Base-by-base conservation (phyloP, 176 grass and related monocot genomes). In the Secale cereale region DNA sequence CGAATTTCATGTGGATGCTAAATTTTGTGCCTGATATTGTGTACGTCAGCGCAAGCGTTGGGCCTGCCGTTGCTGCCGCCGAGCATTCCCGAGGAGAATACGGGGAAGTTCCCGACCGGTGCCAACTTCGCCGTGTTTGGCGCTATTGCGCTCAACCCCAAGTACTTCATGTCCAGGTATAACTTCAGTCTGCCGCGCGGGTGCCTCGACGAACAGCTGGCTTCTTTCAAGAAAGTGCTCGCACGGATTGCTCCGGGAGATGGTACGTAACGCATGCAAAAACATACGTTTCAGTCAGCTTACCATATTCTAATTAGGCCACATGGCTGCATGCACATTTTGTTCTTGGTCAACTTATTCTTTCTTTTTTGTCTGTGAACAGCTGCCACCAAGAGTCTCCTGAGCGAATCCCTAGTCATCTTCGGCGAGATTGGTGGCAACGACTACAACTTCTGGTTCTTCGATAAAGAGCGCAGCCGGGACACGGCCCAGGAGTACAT, bases 391-490 rank as follows among this genome's bases (percentile, higher is more conserved):
- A 78, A 59, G 28, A 65, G 19, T 12, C n/a, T 85, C 33, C 70
- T 89, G 29, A 76, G 3, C 19, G 78, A 52, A 17, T 89, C 87
- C n/a, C 81, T 89, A 2, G 0, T 89, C 30, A 54, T 89, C 19
- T 23, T 92, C 52, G 91, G 91, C 20, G 91, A 92, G 77, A 89
- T 92, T 14, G 91, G 91, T 3, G 87, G 87, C 7, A 92, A 92
- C 80, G 91, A 92, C 70, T 92, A 92, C 68, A 87, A 89, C 81
- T 54, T 87, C 31, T 70, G 81, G 70, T 79, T 89, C 45, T 3
- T 48, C 32, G 0, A n/a, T 50, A 14, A 17, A 17, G 17, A 1
- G 14, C 46, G 5, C 46, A 50, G 20, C 2, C 66, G 63, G 2
- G 32, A 89, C 1, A 43, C 62, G 29, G 6, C 84, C 1, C 1